A percentile compares a stretch with the other conserved stretches of the same genome.
Evolutionary conservation across 2,329 filamentous ascomycete species (phyloP).

Genomic region (Phyllosticta citribraziliensis): DNA sequence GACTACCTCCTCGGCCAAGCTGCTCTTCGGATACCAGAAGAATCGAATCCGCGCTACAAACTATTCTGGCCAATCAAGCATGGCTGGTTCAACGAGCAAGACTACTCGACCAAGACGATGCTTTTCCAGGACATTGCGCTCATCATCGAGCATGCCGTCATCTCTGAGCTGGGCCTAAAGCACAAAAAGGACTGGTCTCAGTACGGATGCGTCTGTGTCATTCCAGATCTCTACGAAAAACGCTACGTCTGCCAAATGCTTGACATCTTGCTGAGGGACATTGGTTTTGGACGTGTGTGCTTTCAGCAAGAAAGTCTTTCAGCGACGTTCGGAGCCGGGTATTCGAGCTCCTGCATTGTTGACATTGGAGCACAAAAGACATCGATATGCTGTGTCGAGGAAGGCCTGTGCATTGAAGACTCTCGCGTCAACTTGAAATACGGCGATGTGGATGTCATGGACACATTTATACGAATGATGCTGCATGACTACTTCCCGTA

Average conservation of each 20-base stretch:
- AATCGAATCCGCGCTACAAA: conserved; percentile 81
- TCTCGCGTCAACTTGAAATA: conserved; percentile 93
- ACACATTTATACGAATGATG: conserved; percentile 97
- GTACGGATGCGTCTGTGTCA: conserved; percentile 94
- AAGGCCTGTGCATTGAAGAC: conserved; percentile 89
- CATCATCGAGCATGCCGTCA: conserved; percentile 77
- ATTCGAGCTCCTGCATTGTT: conserved; percentile 87
- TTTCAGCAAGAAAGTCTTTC: conserved; percentile 96
- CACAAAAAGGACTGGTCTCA: conserved; percentile 74
- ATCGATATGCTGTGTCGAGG: conserved; percentile 91
- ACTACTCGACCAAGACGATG: conserved; percentile 70
- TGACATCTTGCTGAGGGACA: conserved; percentile 77
- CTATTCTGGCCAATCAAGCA: conserved; percentile 84
- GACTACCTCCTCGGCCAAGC: conserved; percentile 73
- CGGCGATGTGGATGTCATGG: conserved; percentile 84
- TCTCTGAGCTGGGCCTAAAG: conserved; percentile 69
- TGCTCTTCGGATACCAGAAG: conserved; percentile 78
- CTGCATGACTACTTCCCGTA: conserved; percentile 94
- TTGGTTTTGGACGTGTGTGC: conserved; percentile 79
- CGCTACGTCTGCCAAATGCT: conserved; percentile 78
- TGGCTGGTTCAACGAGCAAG: conserved; percentile 82
- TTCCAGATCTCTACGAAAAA: conserved; percentile 94
- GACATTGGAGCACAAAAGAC: conserved; percentile 97
- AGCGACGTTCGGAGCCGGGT: conserved; percentile 89
- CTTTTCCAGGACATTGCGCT: conserved; percentile 80